A percentile compares a stretch with the other conserved stretches of the same genome.
These are phyloP conservation scores for Mucor sp. DNA, from an alignment of 371 early-diverging fungal genomes.

Conservation along the genomic window DNA sequence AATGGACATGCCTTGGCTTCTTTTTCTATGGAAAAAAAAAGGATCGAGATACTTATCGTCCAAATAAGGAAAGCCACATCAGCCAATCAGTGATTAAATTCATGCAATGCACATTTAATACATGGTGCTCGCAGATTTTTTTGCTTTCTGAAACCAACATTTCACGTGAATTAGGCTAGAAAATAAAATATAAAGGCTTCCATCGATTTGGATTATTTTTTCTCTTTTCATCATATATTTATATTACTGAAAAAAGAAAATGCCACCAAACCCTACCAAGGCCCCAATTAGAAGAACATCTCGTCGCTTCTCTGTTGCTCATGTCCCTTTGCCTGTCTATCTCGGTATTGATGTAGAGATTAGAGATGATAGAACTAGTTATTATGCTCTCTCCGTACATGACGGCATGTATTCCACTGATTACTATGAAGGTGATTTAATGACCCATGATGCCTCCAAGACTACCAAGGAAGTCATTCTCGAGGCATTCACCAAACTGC, in stretches of 20 bases:
- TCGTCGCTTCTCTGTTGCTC: constrained; percentile 38
- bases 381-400: constrained; percentile 56
- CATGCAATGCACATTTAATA: constrained; percentile 6
- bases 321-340: constrained; percentile 56
- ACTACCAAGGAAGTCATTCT: constrained; percentile 22
- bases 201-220: background rate
- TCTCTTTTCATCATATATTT: background rate
- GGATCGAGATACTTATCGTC: background rate
- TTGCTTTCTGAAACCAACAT: background rate
- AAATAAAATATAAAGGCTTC: background rate
- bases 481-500: constrained; percentile 38
- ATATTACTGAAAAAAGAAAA: constrained; percentile 5
- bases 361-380: constrained; percentile 21
- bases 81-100: constrained; percentile 10
- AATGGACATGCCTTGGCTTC: background rate
- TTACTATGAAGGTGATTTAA: constrained; percentile 45
- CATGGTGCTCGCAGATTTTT: background rate
- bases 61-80: background rate
- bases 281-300: constrained; percentile 32
- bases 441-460: constrained; percentile 8
- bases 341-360: constrained; percentile 63
- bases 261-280: constrained; percentile 37
- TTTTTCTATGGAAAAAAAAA: background rate
- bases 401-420: constrained; percentile 65
- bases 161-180: background rate